Evolutionary conservation across 495 filamentous ascomycete species (phyloP).

Genomic region (Gamarada debralockiae): DNA sequence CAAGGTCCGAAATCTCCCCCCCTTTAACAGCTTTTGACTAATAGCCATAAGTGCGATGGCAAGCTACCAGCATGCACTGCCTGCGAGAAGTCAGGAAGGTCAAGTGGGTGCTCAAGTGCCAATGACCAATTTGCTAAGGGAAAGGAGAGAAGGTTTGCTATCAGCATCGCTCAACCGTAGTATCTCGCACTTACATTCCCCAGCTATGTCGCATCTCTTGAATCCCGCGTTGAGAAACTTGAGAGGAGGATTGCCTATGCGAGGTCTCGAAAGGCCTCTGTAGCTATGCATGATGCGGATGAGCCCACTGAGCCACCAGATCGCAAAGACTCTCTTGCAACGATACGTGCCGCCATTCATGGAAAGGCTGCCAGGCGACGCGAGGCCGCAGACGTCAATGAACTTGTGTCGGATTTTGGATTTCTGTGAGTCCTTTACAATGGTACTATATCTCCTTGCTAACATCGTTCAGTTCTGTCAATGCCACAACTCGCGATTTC

Average conservation of each 20-base stretch:
- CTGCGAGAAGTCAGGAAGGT: constrained; percentile 79
- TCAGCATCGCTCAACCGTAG: background rate
- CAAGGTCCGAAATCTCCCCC: constrained; percentile 32
- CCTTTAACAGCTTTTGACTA: background rate
- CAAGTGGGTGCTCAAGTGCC: constrained; percentile 81
- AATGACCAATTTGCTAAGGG: constrained; percentile 92
- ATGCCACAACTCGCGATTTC: constrained; percentile 88
- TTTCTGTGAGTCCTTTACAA: constrained; percentile 54
- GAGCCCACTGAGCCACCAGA: constrained; percentile 36
- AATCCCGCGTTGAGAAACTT: constrained; percentile 81
- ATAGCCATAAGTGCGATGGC: constrained; percentile 67
- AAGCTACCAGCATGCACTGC: constrained; percentile 91
- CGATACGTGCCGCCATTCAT: constrained; percentile 54
- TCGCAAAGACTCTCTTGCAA: constrained; percentile 55
- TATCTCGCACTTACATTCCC: constrained; percentile 9
- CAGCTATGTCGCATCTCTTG: constrained; percentile 88
- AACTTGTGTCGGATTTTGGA: constrained; percentile 77
- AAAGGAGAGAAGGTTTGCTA: constrained; percentile 69
- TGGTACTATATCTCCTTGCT: constrained; percentile 2
- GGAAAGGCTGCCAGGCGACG: constrained; percentile 52
- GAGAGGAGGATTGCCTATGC: constrained; percentile 66
- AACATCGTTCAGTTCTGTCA: constrained; percentile 63
- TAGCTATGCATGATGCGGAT: constrained; percentile 43
- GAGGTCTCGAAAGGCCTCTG: constrained; percentile 51
- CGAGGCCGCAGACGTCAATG: constrained; percentile 75